Conservation (phyloP, 2,329 filamentous ascomycete genomes). For the Colletotrichum noveboracense region DNA sequence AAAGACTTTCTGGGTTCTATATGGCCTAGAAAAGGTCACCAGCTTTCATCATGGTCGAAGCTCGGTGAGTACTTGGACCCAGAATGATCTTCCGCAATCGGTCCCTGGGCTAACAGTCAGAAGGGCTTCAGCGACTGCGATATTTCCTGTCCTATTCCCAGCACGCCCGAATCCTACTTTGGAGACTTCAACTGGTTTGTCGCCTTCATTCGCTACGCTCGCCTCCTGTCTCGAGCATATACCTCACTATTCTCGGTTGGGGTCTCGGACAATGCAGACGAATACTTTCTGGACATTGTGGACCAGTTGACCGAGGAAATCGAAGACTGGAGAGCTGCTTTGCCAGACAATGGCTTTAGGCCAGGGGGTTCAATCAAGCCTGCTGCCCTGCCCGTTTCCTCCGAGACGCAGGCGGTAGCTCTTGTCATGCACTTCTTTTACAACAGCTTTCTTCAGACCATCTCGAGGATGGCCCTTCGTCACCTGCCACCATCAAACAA, state of each 20-base stretch:
- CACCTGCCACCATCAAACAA: slow-evolving; percentile 12
- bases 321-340: slow-evolving; percentile 31
- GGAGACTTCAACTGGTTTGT: slow-evolving; percentile 40
- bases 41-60: slow-evolving; percentile 33
- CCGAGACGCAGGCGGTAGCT: background rate
- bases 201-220: slow-evolving; percentile 30
- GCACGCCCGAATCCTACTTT: slow-evolving; percentile 33
- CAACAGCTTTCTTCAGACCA: slow-evolving; percentile 30
- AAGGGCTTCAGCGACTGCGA: slow-evolving; percentile 41
- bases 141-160: slow-evolving; percentile 39
- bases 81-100: background rate
- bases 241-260: slow-evolving; percentile 38
- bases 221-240: slow-evolving; percentile 37
- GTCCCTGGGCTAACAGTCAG: slow-evolving; percentile 10
- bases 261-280: slow-evolving; percentile 26
- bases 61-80: slow-evolving; percentile 32
- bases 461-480: slow-evolving; percentile 30
- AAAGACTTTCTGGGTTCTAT: slow-evolving; percentile 44
- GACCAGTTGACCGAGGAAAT: slow-evolving; percentile 30
- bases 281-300: slow-evolving; percentile 29
- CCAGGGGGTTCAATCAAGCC: slow-evolving; percentile 18
- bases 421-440: slow-evolving; percentile 32
- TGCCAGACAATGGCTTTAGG: slow-evolving; percentile 25
- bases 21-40: slow-evolving; percentile 40
- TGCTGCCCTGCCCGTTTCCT: background rate